phyloP scores from a whole-genome alignment of 2,329 filamentous ascomycete species.

The Teratosphaeria destructans region DNA sequence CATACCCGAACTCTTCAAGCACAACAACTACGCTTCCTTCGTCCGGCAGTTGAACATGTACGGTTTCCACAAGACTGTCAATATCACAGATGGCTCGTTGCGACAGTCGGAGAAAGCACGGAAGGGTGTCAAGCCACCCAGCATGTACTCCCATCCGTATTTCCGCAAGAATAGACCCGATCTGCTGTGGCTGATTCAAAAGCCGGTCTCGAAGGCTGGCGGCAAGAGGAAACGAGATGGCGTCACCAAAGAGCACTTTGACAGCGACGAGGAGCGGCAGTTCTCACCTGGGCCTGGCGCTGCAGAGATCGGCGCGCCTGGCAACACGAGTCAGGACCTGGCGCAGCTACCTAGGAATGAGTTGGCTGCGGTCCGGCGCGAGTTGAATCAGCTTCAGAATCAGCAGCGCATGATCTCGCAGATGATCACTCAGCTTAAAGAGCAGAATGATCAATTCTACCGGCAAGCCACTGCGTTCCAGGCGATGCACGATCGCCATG shows the following conservation, averaged over 20 bases:
- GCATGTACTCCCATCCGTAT: slow-evolving; percentile 95
- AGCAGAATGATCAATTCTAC: slow-evolving; percentile 80
- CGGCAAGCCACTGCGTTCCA: slow-evolving; percentile 84
- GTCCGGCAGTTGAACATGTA: slow-evolving; percentile 58
- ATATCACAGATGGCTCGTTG: slow-evolving; percentile 94
- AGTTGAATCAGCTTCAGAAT: slow-evolving; percentile 70
- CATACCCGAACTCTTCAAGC: slow-evolving; percentile 67
- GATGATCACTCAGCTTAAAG: slow-evolving; percentile 68
- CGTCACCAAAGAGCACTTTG: slow-evolving; percentile 54
- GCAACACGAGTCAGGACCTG: slow-evolving; percentile 35
- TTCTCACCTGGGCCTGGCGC: slow-evolving; percentile 20
- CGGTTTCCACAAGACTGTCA: slow-evolving; percentile 45
- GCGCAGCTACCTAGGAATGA: slow-evolving; percentile 58
- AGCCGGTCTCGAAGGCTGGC: slow-evolving; percentile 62
- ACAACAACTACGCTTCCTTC: slow-evolving; percentile 70
- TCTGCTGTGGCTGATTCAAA: slow-evolving; percentile 90
- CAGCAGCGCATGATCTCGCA: slow-evolving; percentile 79
- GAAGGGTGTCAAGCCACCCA: slow-evolving; percentile 83
- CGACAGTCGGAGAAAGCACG: slow-evolving; percentile 94
- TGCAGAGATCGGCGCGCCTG: slow-evolving; percentile 13
- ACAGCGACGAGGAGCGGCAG: slow-evolving; percentile 55
- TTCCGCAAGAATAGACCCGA: slow-evolving; percentile 90
- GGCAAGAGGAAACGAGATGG: slow-evolving; percentile 45
- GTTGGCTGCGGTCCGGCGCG: slow-evolving; percentile 63
- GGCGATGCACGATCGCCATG: slow-evolving; percentile 85